These are phyloP conservation scores for Diaporthe sp. DNA, from an alignment of 2,329 filamentous ascomycete genomes.

Conservation along the genomic window DNA sequence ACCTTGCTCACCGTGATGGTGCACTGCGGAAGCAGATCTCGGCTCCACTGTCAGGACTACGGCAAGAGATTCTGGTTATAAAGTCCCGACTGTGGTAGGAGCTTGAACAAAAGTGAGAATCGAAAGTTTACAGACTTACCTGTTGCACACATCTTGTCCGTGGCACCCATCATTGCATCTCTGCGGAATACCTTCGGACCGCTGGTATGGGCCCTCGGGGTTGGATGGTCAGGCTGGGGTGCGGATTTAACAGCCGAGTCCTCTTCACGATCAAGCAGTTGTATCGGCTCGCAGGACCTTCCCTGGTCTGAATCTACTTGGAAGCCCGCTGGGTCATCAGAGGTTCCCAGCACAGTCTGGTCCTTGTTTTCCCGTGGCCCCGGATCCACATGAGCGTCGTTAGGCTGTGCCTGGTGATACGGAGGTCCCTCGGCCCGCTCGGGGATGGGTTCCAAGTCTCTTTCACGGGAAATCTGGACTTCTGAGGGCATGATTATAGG, in stretches of 20 bases:
- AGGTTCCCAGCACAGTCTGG: neutral
- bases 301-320: slow-evolving; percentile 43
- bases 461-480: slow-evolving; percentile 67
- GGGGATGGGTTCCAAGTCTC: slow-evolving; percentile 18
- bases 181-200: slow-evolving; percentile 52
- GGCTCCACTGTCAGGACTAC: slow-evolving; percentile 74
- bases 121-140: too few relatives aligned
- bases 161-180: slow-evolving; percentile 73
- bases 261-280: slow-evolving; percentile 36
- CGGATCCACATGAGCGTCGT: slow-evolving; percentile 31
- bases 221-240: neutral
- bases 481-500: slow-evolving; percentile 70
- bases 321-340: slow-evolving; percentile 14
- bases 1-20: slow-evolving; percentile 79
- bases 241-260: neutral
- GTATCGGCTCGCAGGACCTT: slow-evolving; percentile 50
- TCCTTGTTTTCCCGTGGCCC: slow-evolving; percentile 40
- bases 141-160: slow-evolving; percentile 75
- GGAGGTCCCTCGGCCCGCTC: slow-evolving; percentile 31
- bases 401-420: slow-evolving; percentile 1
- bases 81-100: slow-evolving; percentile 33
- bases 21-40: slow-evolving; percentile 70
- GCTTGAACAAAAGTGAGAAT: too few relatives aligned
- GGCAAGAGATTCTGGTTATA: slow-evolving; percentile 43
- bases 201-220: slow-evolving; percentile 45